These are phyloP conservation scores for Pseudocercospora vitis DNA, from an alignment of 2,329 filamentous ascomycete species.

Conservation along the genomic window DNA sequence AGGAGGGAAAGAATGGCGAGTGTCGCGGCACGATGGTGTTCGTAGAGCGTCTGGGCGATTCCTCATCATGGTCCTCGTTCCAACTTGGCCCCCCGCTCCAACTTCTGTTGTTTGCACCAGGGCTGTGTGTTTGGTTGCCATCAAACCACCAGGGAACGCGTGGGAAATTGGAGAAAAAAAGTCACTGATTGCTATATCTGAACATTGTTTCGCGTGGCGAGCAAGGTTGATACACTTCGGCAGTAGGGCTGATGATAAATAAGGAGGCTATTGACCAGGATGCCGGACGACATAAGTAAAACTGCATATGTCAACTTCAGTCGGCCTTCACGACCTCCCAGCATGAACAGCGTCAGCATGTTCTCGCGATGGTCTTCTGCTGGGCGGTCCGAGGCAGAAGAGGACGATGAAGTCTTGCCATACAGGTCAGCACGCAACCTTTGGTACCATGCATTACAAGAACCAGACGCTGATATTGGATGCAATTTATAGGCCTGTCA, in stretches of 20 bases:
- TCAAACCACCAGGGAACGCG: too few species aligned
- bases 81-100: too few species aligned
- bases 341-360: slow-evolving; percentile 16
- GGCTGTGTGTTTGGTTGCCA: too few species aligned
- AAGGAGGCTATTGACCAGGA: background rate
- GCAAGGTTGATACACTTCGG: background rate
- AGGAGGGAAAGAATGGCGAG: too few species aligned
- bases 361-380: slow-evolving; percentile 14
- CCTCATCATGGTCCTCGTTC: too few species aligned
- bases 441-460: slow-evolving; percentile 2
- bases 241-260: background rate
- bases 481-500: slow-evolving; percentile 21
- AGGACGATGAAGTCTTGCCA: slow-evolving; percentile 23
- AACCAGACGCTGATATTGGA: slow-evolving; percentile 1
- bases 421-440: slow-evolving; percentile 22
- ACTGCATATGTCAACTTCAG: slow-evolving; percentile 25
- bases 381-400: slow-evolving; percentile 11
- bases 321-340: slow-evolving; percentile 20
- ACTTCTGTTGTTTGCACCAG: too few species aligned
- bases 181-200: background rate
- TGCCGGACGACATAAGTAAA: background rate
- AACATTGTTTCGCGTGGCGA: background rate
- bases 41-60: too few species aligned
- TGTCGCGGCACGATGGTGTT: too few species aligned
- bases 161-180: background rate